These are phyloP conservation scores for Coemansia sp. DNA, from an alignment of 371 early-diverging fungal species.

Conservation along the genomic window DNA sequence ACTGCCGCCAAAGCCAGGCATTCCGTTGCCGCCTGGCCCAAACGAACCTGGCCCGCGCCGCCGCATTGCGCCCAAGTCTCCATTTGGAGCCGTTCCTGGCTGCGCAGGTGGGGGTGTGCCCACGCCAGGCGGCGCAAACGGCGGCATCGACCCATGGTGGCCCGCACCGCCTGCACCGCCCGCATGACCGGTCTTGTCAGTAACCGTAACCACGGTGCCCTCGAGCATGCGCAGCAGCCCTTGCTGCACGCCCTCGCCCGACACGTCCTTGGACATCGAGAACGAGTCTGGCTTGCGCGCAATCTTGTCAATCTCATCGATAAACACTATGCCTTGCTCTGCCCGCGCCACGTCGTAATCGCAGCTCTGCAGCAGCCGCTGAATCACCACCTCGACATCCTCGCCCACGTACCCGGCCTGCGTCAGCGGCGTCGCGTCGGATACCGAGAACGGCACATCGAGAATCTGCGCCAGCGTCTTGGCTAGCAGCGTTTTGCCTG, in stretches of 20 bases:
- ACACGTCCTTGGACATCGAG: constrained; percentile 84
- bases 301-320: constrained; percentile 93
- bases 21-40: constrained; percentile 35
- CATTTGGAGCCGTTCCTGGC: constrained; percentile 7
- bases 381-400: constrained; percentile 87
- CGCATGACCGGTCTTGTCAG: constrained; percentile 70
- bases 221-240: constrained; percentile 85
- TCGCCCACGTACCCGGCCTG: constrained; percentile 95
- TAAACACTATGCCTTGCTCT: constrained; percentile 88
- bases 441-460: constrained; percentile 88
- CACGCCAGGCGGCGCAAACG: constrained; percentile 30
- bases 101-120: constrained; percentile 7
- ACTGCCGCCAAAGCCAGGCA: constrained; percentile 26
- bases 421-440: constrained; percentile 92
- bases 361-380: constrained; percentile 80
- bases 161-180: constrained; percentile 41
- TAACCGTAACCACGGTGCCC: constrained; percentile 82
- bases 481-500: constrained; percentile 84
- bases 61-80: constrained; percentile 13
- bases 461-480: constrained; percentile 81
- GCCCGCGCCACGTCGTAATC: constrained; percentile 85
- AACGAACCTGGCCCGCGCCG: constrained; percentile 53
- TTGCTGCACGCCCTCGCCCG: constrained; percentile 94
- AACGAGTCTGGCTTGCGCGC: constrained; percentile 73
- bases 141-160: constrained; percentile 36